Conservation (phyloP, 2,329 filamentous ascomycete species). For the Fusarium udum region DNA sequence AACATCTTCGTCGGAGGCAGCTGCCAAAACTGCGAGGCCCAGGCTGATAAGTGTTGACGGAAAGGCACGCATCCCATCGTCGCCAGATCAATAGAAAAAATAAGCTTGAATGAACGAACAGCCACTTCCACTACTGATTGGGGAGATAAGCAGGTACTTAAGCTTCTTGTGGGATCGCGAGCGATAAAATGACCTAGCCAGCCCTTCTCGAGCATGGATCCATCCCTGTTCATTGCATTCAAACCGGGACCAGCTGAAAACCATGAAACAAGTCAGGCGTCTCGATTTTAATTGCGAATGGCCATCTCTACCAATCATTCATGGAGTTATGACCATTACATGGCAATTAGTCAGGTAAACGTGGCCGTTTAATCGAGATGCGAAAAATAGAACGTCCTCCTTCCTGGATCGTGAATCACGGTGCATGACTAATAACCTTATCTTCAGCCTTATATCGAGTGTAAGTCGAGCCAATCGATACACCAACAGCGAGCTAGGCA, state of each 20-base stretch:
- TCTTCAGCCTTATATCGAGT: background rate
- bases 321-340: fast-evolving
- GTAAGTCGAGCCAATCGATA: background rate
- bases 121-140: background rate
- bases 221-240: constrained; percentile 18
- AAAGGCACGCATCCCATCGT: background rate
- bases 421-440: background rate
- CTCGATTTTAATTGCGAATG: background rate
- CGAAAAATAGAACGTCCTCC: background rate
- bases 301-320: background rate
- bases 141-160: background rate
- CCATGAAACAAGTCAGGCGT: constrained; percentile 2
- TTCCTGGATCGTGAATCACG: background rate
- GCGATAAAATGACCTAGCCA: constrained; percentile 6
- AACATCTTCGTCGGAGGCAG: background rate
- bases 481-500: background rate
- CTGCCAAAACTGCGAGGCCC: background rate
- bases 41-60: background rate
- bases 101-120: background rate
- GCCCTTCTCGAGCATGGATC: constrained; percentile 15
- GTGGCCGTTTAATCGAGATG: background rate
- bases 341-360: background rate
- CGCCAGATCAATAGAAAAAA: background rate
- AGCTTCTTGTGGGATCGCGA: background rate
- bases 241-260: constrained; percentile 3